Evolutionary conservation across 169 alveolate species (phyloP).

Genomic region (Fabrea salina): DNA sequence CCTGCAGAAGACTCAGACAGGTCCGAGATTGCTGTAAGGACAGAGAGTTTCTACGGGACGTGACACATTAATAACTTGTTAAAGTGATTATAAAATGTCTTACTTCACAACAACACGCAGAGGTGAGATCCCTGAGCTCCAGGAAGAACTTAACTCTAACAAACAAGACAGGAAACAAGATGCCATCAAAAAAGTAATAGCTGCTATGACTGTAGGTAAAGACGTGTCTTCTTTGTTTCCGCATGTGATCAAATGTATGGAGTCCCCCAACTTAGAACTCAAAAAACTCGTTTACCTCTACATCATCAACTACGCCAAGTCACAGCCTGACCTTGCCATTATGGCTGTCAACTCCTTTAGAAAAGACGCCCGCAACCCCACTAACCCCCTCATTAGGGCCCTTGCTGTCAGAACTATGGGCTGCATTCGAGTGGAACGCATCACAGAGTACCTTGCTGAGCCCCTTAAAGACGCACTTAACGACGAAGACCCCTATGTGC

Average conservation of each 20-base stretch:
- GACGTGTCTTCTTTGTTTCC: slow-evolving; percentile 99
- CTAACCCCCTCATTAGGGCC: slow-evolving; percentile 91
- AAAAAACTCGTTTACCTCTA: slow-evolving; percentile 94
- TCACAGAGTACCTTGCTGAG: slow-evolving; percentile 92
- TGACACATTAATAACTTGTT: neutral
- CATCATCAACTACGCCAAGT: slow-evolving; percentile 97
- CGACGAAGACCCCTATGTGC: slow-evolving; percentile 97
- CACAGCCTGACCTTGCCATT: slow-evolving; percentile 98
- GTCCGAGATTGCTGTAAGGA: neutral
- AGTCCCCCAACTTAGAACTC: slow-evolving; percentile 93
- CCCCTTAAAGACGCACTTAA: slow-evolving; percentile 93
- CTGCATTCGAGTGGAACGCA: slow-evolving; percentile 94
- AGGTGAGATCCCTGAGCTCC: slow-evolving; percentile 87
- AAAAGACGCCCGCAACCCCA: slow-evolving; percentile 91
- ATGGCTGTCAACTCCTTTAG: slow-evolving; percentile 98
- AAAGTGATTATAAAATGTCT: neutral
- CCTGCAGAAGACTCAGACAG: neutral
- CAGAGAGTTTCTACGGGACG: neutral
- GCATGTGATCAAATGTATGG: slow-evolving; percentile 98
- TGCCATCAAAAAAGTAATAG: slow-evolving; percentile 94
- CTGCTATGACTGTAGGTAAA: slow-evolving; percentile 99
- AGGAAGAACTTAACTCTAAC: slow-evolving; percentile 84
- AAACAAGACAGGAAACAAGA: slow-evolving; percentile 86
- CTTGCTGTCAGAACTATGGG: slow-evolving; percentile 99
- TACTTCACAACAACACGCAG: slow-evolving; percentile 41